phyloP scores from a whole-genome alignment of 106 monocot species.

The Cymbidium sinense region DNA sequence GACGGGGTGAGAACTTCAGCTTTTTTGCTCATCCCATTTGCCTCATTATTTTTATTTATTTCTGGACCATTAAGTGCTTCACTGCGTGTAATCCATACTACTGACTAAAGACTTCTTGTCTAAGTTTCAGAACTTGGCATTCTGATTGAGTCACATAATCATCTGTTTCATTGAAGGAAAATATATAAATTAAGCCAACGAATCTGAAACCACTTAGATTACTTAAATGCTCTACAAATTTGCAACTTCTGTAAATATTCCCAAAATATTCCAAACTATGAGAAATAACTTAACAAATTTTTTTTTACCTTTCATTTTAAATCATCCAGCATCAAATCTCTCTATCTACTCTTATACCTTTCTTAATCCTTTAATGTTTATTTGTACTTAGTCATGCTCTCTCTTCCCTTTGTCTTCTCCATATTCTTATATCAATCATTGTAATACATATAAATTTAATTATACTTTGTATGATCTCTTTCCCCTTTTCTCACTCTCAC shows the following conservation, averaged over 20 bases:
- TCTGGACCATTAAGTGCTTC: not conserved
- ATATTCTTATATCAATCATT: not conserved
- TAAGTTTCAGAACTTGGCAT: not conserved
- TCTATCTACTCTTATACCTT: not conserved
- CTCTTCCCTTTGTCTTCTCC: not conserved
- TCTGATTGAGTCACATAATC: not conserved
- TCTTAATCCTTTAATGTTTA: no score
- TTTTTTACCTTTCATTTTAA: not conserved
- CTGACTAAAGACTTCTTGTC: not conserved
- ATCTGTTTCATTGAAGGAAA: not conserved
- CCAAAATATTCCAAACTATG: not conserved
- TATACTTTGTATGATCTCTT: not conserved
- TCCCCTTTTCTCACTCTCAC: no score
- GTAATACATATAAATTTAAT: not conserved
- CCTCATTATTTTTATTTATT: not conserved
- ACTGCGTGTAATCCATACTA: not conserved
- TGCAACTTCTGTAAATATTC: not conserved
- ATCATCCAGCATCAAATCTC: not conserved
- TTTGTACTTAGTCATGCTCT: no score
- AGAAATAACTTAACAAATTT: not conserved
- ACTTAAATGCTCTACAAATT: not conserved
- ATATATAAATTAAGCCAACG: not conserved
- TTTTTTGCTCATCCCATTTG: not conserved
- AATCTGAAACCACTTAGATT: not conserved
- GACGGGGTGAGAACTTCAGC: slow-evolving; percentile 36